Evolutionary conservation across 768 basidiomycete genomes (phyloP).

Genomic region (Lactarius pseudohatsudake): DNA sequence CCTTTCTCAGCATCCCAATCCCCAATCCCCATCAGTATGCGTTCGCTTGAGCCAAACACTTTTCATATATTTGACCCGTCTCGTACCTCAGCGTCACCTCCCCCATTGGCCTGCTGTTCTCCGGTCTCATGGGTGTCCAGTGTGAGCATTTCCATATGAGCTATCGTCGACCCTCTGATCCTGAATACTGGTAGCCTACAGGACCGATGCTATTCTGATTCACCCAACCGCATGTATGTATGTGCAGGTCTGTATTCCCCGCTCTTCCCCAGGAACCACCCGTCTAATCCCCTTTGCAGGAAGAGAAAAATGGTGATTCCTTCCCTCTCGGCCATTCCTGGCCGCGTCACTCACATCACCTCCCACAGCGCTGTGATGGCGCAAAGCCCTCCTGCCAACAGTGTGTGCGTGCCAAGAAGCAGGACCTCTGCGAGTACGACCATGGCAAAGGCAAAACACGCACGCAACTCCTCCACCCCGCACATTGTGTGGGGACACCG

Average conservation of each 20-base stretch:
- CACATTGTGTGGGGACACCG: too few relatives aligned
- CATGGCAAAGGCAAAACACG: constrained; percentile 84
- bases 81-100: constrained; percentile 21
- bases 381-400: constrained; percentile 76
- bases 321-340: background rate
- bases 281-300: constrained; percentile 22
- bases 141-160: background rate
- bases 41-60: constrained; percentile 50
- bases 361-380: constrained; percentile 69
- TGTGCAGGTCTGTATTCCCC: constrained; percentile 26
- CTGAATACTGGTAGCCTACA: background rate
- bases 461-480: constrained; percentile 59
- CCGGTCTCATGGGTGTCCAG: constrained; percentile 22
- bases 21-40: constrained; percentile 38
- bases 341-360: background rate
- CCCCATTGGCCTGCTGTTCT: constrained; percentile 18
- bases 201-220: constrained; percentile 18
- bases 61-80: constrained; percentile 21
- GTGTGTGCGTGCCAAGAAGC: constrained; percentile 75
- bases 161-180: background rate
- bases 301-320: constrained; percentile 30
- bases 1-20: constrained; percentile 38
- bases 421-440: constrained; percentile 74
- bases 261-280: background rate
- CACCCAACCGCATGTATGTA: constrained; percentile 34